phyloP scores from a whole-genome alignment of 2,329 filamentous ascomycete genomes.

The Acrocalymma vagum region DNA sequence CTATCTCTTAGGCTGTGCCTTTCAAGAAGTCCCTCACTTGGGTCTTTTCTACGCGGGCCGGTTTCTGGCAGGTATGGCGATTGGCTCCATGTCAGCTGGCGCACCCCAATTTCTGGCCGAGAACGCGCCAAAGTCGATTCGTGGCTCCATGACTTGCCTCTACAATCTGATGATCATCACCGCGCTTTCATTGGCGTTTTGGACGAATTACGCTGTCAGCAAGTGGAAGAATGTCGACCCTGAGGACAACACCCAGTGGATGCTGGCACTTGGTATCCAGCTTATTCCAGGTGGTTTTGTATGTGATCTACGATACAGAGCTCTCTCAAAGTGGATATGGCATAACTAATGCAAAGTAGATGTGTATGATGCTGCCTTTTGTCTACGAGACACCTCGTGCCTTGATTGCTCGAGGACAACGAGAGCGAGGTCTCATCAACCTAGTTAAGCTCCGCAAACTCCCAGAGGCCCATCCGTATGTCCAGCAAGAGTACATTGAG shows the following conservation, averaged over 20 bases:
- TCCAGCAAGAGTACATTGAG: conserved; percentile 50
- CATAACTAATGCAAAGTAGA: too few relatives aligned
- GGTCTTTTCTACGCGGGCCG: conserved; percentile 49
- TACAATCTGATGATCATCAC: conserved; percentile 53
- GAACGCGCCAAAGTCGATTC: conserved; percentile 51
- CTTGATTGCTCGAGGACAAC: conserved; percentile 39
- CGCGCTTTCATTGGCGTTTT: conserved; percentile 45
- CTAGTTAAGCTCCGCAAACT: conserved; percentile 51
- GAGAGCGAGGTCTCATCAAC: conserved; percentile 46
- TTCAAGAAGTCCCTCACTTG: conserved; percentile 47
- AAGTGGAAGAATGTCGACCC: conserved; percentile 28
- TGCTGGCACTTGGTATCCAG: conserved; percentile 48
- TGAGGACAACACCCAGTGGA: conserved; percentile 46
- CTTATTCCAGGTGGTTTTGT: conserved; percentile 49
- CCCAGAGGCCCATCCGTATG: conserved; percentile 41
- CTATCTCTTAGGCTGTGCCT: conserved; percentile 32
- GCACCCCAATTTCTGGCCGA: conserved; percentile 54
- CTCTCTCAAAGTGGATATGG: too few relatives aligned
- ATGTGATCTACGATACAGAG: too few relatives aligned
- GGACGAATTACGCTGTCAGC: conserved; percentile 39
- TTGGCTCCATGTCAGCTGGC: conserved; percentile 25
- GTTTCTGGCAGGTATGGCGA: conserved; percentile 44
- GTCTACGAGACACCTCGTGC: conserved; percentile 46
- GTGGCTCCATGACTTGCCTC: conserved; percentile 51
- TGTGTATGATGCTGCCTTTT: conserved; percentile 27